Evolutionary conservation across 441 rosid genomes (phyloP).

Genomic region (Biscutella laevigata): DNA sequence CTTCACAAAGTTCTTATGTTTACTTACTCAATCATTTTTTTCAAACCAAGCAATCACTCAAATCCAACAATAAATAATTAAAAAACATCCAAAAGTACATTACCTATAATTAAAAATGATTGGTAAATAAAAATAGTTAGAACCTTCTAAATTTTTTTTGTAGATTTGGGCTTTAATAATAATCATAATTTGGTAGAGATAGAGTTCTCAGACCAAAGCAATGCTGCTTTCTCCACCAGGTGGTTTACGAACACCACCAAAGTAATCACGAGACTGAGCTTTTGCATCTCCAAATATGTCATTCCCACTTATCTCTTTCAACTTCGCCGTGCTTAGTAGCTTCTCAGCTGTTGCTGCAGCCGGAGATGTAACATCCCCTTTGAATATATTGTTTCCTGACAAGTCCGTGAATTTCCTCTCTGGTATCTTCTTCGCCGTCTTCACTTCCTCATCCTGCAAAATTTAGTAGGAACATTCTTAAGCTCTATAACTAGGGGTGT

Average conservation of each 20-base stretch:
- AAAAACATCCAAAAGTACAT: conserved; percentile 1
- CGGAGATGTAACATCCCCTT: conserved; percentile 46
- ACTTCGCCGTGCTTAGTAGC: conserved; percentile 56
- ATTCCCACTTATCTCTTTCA: conserved; percentile 80
- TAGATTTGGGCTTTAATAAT: neutral
- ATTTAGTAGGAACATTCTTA: too few relatives aligned
- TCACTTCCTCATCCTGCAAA: conserved; percentile 41
- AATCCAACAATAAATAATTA: conserved; percentile 6
- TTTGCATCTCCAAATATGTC: conserved; percentile 88
- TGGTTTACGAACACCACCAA: conserved; percentile 93
- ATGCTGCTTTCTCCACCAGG: conserved; percentile 98
- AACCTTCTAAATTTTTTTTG: conserved; percentile 14
- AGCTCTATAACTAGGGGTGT: too few relatives aligned
- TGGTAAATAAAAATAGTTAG: conserved; percentile 22
- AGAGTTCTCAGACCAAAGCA: conserved; percentile 57
- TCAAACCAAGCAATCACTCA: conserved; percentile 18
- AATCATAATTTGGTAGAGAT: conserved; percentile 10
- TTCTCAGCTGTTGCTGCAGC: conserved; percentile 44
- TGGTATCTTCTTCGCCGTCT: conserved; percentile 80
- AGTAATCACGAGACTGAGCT: conserved; percentile 68
- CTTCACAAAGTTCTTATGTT: too few relatives aligned
- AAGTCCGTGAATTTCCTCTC: conserved; percentile 64
- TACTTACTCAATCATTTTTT: too few relatives aligned
- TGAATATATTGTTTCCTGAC: conserved; percentile 77
- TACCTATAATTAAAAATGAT: neutral